Evolutionary conservation across 2,329 filamentous ascomycete genomes (phyloP).

Genomic region (Colletotrichum godetiae): DNA sequence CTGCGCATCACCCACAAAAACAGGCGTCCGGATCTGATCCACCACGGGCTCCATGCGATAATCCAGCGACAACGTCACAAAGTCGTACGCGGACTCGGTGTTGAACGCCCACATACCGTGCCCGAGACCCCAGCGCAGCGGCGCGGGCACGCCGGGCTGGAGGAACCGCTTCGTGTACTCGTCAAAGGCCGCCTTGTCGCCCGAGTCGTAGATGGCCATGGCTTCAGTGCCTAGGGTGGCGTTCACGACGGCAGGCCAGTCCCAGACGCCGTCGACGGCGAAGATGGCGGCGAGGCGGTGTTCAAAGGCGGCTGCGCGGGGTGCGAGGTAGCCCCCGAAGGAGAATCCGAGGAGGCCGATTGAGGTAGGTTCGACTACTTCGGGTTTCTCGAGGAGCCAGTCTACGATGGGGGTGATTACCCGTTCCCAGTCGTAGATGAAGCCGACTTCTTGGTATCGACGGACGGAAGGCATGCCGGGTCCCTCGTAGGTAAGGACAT

Average conservation of each 20-base stretch:
- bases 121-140: not conserved
- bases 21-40: not conserved
- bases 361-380: not conserved
- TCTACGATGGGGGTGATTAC: not conserved
- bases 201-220: not conserved
- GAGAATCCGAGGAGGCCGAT: not conserved
- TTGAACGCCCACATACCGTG: not conserved
- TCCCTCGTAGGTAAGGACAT: not conserved
- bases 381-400: not conserved
- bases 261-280: slow-evolving; percentile 52
- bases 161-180: not conserved
- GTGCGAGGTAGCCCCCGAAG: slow-evolving; percentile 18
- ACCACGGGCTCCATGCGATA: not conserved
- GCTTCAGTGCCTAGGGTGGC: not conserved
- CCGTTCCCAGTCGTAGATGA: not conserved
- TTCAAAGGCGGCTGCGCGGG: slow-evolving; percentile 56
- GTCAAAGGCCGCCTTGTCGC: not conserved
- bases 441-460: not conserved
- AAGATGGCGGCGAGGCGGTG: slow-evolving; percentile 52
- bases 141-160: not conserved
- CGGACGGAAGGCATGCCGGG: not conserved
- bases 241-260: slow-evolving; percentile 22
- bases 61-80: not conserved
- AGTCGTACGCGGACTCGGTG: not conserved
- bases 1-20: not conserved